Percentiles rank a stretch among this genome's conserved stretches.
Evolutionary conservation across 257 asterid species (phyloP).

Genomic region (Leptodermis oblonga): DNA sequence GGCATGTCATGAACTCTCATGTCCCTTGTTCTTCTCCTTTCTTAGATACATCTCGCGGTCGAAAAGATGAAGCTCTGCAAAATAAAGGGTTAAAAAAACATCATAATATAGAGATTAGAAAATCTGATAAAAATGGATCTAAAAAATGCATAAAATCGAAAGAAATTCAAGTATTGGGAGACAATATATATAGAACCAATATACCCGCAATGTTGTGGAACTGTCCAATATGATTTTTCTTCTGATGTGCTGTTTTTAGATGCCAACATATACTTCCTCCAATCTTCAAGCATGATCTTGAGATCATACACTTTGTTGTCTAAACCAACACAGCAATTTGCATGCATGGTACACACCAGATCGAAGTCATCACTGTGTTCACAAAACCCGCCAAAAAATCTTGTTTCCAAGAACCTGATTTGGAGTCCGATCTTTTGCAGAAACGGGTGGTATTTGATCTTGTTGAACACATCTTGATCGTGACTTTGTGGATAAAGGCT

Average conservation of each 20-base stretch:
- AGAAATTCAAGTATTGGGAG: no score
- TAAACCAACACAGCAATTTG: slow-evolving; percentile 60
- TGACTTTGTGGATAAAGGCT: slow-evolving; percentile 27
- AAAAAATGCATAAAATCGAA: no score
- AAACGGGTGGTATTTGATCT: slow-evolving; percentile 34
- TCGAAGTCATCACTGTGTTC: slow-evolving; percentile 46
- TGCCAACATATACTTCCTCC: slow-evolving; percentile 38
- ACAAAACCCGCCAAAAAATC: slow-evolving; percentile 54
- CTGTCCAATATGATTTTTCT: neutral
- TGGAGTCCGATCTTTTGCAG: slow-evolving; percentile 33
- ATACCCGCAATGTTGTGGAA: neutral
- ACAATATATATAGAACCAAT: no score
- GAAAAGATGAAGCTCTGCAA: no score
- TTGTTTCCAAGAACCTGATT: slow-evolving; percentile 43
- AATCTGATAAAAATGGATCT: no score
- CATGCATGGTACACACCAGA: slow-evolving; percentile 18
- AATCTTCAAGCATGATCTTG: slow-evolving; percentile 39
- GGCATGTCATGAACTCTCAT: no score
- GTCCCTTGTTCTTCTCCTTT: no score
- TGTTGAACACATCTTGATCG: slow-evolving; percentile 52
- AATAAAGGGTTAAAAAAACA: no score
- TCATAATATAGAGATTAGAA: no score
- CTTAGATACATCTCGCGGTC: no score
- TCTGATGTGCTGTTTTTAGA: slow-evolving; percentile 9
- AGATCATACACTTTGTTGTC: slow-evolving; percentile 55